Evolutionary conservation across 2,329 filamentous ascomycete genomes (phyloP).

Genomic region (Cladobotryum mycophilum): DNA sequence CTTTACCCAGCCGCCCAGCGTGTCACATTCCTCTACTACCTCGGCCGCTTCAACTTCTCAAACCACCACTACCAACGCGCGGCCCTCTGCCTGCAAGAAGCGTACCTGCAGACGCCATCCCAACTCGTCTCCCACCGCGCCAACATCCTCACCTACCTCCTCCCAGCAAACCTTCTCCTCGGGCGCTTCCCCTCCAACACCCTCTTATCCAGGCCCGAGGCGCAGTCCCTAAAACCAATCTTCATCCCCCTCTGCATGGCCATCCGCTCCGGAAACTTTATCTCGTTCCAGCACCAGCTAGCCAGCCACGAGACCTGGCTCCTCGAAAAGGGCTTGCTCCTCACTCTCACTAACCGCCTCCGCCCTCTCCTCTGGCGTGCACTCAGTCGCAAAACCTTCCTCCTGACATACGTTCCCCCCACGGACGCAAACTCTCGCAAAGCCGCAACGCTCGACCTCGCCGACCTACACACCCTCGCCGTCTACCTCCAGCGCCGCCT

Average conservation of each 20-base stretch:
- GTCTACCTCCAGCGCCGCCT: slow-evolving; percentile 58
- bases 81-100: slow-evolving; percentile 65
- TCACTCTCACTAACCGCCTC: slow-evolving; percentile 69
- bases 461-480: slow-evolving; percentile 59
- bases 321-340: slow-evolving; percentile 65
- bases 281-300: slow-evolving; percentile 65
- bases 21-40: slow-evolving; percentile 90
- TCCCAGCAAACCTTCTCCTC: slow-evolving; percentile 75
- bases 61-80: slow-evolving; percentile 79
- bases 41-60: slow-evolving; percentile 83
- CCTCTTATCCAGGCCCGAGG: slow-evolving; percentile 62
- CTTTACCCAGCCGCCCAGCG: slow-evolving; percentile 81
- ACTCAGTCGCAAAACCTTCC: slow-evolving; percentile 69
- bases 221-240: slow-evolving; percentile 50
- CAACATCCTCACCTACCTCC: slow-evolving; percentile 75
- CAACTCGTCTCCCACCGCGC: slow-evolving; percentile 66
- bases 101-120: slow-evolving; percentile 64
- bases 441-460: slow-evolving; percentile 69
- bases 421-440: slow-evolving; percentile 47
- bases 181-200: slow-evolving; percentile 69
- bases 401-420: slow-evolving; percentile 69
- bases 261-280: slow-evolving; percentile 67
- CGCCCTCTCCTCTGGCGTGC: slow-evolving; percentile 81
- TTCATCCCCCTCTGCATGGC: slow-evolving; percentile 70
- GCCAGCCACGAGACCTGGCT: slow-evolving; percentile 64